Percentiles rank a stretch among this genome's conserved stretches.
phyloP scores from a whole-genome alignment of 1,284 basidiomycete genomes.

The Cutaneotrichosporon daszewskae region DNA sequence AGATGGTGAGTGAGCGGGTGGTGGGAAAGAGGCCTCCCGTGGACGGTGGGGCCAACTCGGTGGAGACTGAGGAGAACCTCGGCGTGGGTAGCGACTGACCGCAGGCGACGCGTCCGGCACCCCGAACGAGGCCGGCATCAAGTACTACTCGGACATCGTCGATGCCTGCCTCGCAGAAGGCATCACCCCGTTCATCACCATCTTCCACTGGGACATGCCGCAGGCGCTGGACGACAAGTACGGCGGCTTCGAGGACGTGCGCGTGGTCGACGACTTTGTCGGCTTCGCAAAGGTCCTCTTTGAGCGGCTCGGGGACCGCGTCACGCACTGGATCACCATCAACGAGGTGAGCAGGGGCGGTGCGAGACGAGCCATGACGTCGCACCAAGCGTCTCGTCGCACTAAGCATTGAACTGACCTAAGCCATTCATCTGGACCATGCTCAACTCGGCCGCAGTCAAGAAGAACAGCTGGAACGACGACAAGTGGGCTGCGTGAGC shows the following conservation, averaged over 20 bases:
- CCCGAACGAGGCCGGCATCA: slow-evolving; percentile 60
- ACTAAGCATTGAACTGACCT: no score
- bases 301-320: slow-evolving; percentile 63
- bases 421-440: slow-evolving; percentile 25
- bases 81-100: no score
- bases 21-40: no score
- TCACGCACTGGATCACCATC: slow-evolving; percentile 60
- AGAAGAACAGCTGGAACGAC: slow-evolving; percentile 6
- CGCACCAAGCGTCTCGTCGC: no score
- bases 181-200: slow-evolving; percentile 30
- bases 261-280: slow-evolving; percentile 56
- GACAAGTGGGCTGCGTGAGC: no score
- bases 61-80: no score
- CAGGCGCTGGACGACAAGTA: slow-evolving; percentile 63
- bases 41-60: no score
- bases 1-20: slow-evolving; percentile 51
- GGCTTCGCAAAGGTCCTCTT: slow-evolving; percentile 64
- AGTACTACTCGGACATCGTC: slow-evolving; percentile 53
- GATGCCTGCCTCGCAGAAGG: slow-evolving; percentile 58
- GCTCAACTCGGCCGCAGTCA: slow-evolving; percentile 2
- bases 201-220: slow-evolving; percentile 60
- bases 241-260: slow-evolving; percentile 54
- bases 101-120: slow-evolving; percentile 57
- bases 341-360: no score
- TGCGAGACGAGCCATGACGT: no score